Conservation (phyloP, 2,329 filamentous ascomycete genomes). For the Beauveria sp. region DNA sequence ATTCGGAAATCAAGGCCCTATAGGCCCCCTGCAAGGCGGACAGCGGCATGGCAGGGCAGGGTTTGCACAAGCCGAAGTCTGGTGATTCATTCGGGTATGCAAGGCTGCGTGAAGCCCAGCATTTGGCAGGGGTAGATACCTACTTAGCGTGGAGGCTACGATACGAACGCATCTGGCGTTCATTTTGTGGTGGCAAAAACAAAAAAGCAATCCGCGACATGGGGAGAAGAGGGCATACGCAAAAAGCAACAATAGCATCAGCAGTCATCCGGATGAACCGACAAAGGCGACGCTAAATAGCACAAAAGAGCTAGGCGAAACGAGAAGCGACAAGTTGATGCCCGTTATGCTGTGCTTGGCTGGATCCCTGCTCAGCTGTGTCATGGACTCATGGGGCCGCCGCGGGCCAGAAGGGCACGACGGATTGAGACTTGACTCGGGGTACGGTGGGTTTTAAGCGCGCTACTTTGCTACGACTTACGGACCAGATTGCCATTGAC, state of each 20-base stretch:
- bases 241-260: no score
- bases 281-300: background rate
- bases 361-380: background rate
- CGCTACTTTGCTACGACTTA: background rate
- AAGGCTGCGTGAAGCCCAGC: background rate
- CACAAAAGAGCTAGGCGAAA: background rate
- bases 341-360: background rate
- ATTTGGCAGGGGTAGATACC: background rate
- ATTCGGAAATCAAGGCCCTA: background rate
- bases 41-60: background rate
- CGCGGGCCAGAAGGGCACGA: background rate
- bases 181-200: background rate
- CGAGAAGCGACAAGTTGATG: background rate
- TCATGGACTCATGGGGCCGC: constrained; percentile 2
- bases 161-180: background rate
- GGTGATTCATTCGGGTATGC: background rate
- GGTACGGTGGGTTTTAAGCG: background rate
- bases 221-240: background rate
- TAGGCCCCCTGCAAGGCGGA: background rate
- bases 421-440: background rate
- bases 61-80: background rate
- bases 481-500: background rate
- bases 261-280: no score
- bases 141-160: background rate
- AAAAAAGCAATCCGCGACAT: background rate